Percentiles rank a stretch among this genome's conserved stretches.
Conservation (phyloP, 2,329 filamentous ascomycete species). For the Coleophoma cylindrospora region DNA sequence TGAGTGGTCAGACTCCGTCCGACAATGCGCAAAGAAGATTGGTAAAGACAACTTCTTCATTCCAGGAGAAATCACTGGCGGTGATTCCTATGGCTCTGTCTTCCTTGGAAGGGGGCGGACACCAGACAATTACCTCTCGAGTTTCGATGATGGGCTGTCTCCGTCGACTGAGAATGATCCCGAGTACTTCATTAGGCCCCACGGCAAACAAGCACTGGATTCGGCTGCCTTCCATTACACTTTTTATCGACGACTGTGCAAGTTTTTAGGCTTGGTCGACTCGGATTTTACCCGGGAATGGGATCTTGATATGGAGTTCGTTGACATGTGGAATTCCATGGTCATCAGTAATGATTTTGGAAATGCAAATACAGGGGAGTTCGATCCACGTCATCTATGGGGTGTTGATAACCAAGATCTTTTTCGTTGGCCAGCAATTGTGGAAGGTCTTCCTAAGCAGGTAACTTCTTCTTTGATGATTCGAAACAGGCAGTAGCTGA, state of each 20-base stretch:
- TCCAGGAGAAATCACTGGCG: constrained; percentile 57
- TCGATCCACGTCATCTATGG: constrained; percentile 60
- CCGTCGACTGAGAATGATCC: too few species aligned
- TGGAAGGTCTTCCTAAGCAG: constrained; percentile 49
- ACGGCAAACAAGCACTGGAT: not conserved
- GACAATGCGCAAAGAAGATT: constrained; percentile 47
- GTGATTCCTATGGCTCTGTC: constrained; percentile 52
- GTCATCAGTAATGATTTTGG: constrained; percentile 52
- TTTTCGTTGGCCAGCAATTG: constrained; percentile 57
- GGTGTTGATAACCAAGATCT: constrained; percentile 62
- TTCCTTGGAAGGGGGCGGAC: constrained; percentile 44
- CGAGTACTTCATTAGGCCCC: not conserved
- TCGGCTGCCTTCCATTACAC: not conserved
- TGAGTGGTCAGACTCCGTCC: constrained; percentile 50
- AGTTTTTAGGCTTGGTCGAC: not conserved
- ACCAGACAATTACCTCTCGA: not conserved
- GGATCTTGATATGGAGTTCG: constrained; percentile 47
- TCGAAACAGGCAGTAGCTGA: not conserved
- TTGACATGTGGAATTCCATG: constrained; percentile 46
- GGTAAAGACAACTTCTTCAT: constrained; percentile 61
- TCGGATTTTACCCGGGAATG: constrained; percentile 29
- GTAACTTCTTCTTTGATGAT: not conserved
- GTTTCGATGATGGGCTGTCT: not conserved
- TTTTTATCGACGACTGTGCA: not conserved
- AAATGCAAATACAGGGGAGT: constrained; percentile 53